These are phyloP conservation scores for Malus asiatica DNA, from an alignment of 306 rosid species.

Conservation along the genomic window DNA sequence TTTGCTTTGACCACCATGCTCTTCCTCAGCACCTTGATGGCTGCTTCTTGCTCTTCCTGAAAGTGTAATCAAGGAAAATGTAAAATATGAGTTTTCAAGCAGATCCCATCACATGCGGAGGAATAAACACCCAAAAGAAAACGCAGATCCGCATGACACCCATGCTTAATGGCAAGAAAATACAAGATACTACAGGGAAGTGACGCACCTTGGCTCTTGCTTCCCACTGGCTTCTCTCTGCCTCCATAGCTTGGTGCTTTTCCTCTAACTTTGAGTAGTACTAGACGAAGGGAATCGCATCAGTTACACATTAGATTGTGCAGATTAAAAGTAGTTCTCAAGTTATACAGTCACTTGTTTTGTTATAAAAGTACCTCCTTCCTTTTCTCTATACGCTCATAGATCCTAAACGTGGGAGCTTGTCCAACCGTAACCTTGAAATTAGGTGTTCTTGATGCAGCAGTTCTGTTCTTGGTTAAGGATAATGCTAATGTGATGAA, in stretches of 20 bases:
- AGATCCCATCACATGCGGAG: background rate
- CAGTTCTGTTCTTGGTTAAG: constrained; percentile 51
- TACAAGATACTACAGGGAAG: background rate
- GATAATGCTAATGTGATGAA: constrained; percentile 12
- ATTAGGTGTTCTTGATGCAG: constrained; percentile 61
- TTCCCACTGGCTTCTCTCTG: constrained; percentile 63
- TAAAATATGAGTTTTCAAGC: background rate
- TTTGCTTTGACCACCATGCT: constrained; percentile 84
- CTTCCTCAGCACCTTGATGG: constrained; percentile 77
- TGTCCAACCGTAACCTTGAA: constrained; percentile 75
- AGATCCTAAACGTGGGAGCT: constrained; percentile 68
- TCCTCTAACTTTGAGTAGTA: constrained; percentile 81
- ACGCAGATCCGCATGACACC: background rate
- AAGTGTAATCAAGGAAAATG: constrained; percentile 14
- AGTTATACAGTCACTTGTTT: constrained; percentile 10
- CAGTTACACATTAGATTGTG: background rate
- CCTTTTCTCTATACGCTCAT: constrained; percentile 73
- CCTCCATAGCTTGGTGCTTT: constrained; percentile 83
- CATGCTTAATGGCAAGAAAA: background rate
- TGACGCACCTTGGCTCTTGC: constrained; percentile 73
- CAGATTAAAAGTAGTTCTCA: background rate
- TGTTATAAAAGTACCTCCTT: constrained; percentile 60
- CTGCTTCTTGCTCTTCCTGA: constrained; percentile 96
- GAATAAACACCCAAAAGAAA: constrained; percentile 3
- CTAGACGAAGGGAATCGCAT: constrained; percentile 39